Conservation (phyloP, 192 early-diverging fungal genomes). For the Chytriomyces hyalinus region DNA sequence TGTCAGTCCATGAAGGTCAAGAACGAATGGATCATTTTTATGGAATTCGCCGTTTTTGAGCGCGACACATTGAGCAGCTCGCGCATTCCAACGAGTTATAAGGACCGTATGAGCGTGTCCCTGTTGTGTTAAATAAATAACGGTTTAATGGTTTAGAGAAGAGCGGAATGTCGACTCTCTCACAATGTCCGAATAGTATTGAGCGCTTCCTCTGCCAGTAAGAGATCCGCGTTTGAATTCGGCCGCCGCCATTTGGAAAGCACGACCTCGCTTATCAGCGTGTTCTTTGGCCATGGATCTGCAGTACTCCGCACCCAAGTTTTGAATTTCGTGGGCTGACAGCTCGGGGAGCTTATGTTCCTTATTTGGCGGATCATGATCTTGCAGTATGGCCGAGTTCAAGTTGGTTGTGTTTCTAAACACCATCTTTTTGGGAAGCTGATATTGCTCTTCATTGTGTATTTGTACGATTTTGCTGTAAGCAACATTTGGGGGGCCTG, state of each 20-base stretch:
- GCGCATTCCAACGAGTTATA: slow-evolving; percentile 28
- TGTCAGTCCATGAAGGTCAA: slow-evolving; percentile 36
- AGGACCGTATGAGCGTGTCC: slow-evolving; percentile 19
- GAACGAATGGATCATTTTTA: background rate
- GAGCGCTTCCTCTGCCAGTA: slow-evolving; percentile 26
- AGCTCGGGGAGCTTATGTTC: background rate
- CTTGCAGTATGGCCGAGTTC: slow-evolving; percentile 4
- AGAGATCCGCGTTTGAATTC: slow-evolving; percentile 28
- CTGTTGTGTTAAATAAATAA: background rate
- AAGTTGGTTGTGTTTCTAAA: slow-evolving; percentile 5
- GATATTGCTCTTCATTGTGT: background rate
- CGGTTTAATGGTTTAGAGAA: background rate
- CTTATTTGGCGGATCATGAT: background rate
- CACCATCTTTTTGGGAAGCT: background rate
- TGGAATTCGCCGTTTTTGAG: background rate
- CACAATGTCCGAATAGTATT: slow-evolving; percentile 35
- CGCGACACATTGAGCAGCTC: slow-evolving; percentile 12
- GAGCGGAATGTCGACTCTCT: background rate
- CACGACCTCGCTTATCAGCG: slow-evolving; percentile 13
- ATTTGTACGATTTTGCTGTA: slow-evolving; percentile 4
- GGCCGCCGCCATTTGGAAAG: slow-evolving; percentile 27
- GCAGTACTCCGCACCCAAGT: slow-evolving; percentile 15
- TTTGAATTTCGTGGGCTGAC: background rate
- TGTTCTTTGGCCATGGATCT: slow-evolving; percentile 13
- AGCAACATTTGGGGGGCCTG: background rate